A percentile compares a stretch with the other conserved stretches of the same genome.
phyloP scores from a whole-genome alignment of 2,329 filamentous ascomycete genomes.

The Aspergillus sp. region DNA sequence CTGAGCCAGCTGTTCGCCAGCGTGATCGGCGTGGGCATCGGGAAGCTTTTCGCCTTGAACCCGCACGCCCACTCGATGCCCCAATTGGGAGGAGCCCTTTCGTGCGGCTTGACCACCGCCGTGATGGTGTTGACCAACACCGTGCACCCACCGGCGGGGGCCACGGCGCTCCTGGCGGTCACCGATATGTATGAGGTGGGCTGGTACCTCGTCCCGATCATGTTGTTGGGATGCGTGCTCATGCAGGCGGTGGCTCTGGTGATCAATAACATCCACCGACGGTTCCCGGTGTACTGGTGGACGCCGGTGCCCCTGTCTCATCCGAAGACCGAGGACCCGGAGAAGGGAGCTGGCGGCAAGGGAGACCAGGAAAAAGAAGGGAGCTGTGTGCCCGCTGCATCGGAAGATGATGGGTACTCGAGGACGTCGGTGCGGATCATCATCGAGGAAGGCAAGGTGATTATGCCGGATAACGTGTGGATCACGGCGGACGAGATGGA shows the following conservation, averaged over 20 bases:
- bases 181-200: slow-evolving; percentile 55
- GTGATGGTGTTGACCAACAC: slow-evolving; percentile 70
- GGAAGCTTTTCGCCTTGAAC: slow-evolving; percentile 62
- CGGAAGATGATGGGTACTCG: slow-evolving; percentile 19
- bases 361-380: slow-evolving; percentile 13
- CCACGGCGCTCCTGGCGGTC: slow-evolving; percentile 68
- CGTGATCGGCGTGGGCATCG: slow-evolving; percentile 58
- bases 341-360: slow-evolving; percentile 17
- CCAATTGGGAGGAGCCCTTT: slow-evolving; percentile 64
- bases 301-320: slow-evolving; percentile 30
- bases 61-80: slow-evolving; percentile 50
- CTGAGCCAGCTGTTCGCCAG: slow-evolving; percentile 65
- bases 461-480: slow-evolving; percentile 32
- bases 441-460: slow-evolving; percentile 28
- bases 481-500: slow-evolving; percentile 31
- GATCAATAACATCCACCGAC: slow-evolving; percentile 66
- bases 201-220: slow-evolving; percentile 66
- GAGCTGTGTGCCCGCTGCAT: slow-evolving; percentile 16
- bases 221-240: slow-evolving; percentile 58
- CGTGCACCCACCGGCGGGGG: slow-evolving; percentile 70
- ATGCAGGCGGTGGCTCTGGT: slow-evolving; percentile 63
- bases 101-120: slow-evolving; percentile 61
- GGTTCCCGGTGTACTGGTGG: slow-evolving; percentile 70
- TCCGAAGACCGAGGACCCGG: slow-evolving; percentile 13
- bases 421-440: slow-evolving; percentile 26